A percentile compares a stretch with the other conserved stretches of the same genome.
Conservation (phyloP, 2,329 filamentous ascomycete genomes). For the Ceratocystiopsis sp. region DNA sequence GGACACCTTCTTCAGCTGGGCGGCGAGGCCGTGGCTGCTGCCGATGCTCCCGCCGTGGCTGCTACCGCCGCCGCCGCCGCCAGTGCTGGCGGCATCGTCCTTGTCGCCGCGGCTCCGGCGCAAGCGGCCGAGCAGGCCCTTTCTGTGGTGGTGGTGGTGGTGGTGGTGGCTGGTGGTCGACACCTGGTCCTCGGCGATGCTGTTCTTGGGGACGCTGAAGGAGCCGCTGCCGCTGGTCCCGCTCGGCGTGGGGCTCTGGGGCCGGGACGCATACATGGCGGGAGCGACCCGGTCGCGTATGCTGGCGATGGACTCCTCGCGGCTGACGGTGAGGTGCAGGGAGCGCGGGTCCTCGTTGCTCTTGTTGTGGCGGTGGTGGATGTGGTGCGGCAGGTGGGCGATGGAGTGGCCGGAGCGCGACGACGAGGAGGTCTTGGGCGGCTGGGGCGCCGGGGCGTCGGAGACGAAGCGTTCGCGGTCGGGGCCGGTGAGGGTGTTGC, state of each 20-base stretch:
- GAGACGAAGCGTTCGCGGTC: conserved; percentile 51
- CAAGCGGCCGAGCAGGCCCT: conserved; percentile 32
- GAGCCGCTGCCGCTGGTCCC: conserved; percentile 34
- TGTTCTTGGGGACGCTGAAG: conserved; percentile 24
- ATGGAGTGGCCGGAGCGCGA: conserved; percentile 41
- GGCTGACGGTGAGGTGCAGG: conserved; percentile 53
- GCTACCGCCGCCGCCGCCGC: neutral
- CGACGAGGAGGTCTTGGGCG: conserved; percentile 46
- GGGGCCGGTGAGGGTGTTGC: conserved; percentile 49
- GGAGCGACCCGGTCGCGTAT: conserved; percentile 31
- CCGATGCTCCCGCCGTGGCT: neutral
- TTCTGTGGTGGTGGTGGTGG: conserved; percentile 23
- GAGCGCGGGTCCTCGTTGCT: conserved; percentile 50
- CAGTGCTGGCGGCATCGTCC: conserved; percentile 13
- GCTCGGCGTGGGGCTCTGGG: conserved; percentile 71
- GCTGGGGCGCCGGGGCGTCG: conserved; percentile 28
- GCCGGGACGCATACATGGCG: conserved; percentile 36
- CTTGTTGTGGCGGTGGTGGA: conserved; percentile 45
- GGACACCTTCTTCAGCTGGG: conserved; percentile 27
- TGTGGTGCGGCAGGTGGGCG: conserved; percentile 45
- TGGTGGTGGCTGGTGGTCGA: conserved; percentile 18
- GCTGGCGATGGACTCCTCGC: conserved; percentile 51
- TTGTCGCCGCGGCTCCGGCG: conserved; percentile 38
- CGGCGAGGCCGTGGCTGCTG: conserved; percentile 4
- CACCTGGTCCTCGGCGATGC: conserved; percentile 34